Evolutionary conservation across 176 grass and related monocot genomes (phyloP).

Genomic region (Triticum monococcum): DNA sequence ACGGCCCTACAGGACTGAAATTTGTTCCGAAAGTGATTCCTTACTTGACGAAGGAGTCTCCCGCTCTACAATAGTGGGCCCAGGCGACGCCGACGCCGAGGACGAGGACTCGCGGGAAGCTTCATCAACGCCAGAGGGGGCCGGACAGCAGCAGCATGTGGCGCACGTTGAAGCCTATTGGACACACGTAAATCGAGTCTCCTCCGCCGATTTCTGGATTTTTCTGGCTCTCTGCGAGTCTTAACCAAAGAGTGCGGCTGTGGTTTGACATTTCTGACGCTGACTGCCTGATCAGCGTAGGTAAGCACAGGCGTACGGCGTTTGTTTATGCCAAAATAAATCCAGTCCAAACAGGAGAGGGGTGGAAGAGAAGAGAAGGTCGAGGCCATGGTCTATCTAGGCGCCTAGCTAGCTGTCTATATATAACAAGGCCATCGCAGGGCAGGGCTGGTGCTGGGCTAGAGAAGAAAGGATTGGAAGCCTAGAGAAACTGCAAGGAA

Average conservation of each 20-base stretch:
- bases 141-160: constrained; percentile 54
- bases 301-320: constrained; percentile 1
- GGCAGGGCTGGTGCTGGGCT: constrained; percentile 11
- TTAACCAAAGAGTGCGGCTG: constrained; percentile 44
- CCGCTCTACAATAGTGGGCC: not conserved
- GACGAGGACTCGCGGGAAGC: constrained; percentile 21
- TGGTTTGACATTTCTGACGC: constrained; percentile 59
- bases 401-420: not conserved
- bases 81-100: constrained; percentile 13
- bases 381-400: constrained; percentile 25
- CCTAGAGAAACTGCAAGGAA: not conserved
- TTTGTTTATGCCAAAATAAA: constrained; percentile 23
- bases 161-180: constrained; percentile 58
- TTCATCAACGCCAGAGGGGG: constrained; percentile 13
- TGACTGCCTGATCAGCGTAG: constrained; percentile 47
- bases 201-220: not conserved
- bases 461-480: constrained; percentile 17
- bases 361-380: not conserved
- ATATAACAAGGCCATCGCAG: constrained; percentile 28
- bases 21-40: constrained; percentile 13
- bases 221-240: constrained; percentile 6
- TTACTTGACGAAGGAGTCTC: constrained; percentile 3
- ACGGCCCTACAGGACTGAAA: not conserved
- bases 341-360: constrained; percentile 46
- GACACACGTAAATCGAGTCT: constrained; percentile 42